phyloP scores from a whole-genome alignment of 2,329 filamentous ascomycete genomes.

The Metarhizium brunneum region DNA sequence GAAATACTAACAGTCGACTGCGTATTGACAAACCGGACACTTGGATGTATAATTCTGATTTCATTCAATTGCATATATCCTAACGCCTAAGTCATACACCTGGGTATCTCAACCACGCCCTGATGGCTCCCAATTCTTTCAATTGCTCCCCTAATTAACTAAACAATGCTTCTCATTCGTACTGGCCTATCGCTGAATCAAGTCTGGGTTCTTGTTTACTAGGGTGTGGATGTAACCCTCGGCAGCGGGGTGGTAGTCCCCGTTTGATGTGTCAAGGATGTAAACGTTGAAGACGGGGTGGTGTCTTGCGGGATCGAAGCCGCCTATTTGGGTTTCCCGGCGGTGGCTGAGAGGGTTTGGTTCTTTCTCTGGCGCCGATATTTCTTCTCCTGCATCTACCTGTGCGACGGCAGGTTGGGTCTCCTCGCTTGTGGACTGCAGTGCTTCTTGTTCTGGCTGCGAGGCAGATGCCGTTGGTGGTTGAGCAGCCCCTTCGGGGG shows the following conservation, averaged over 20 bases:
- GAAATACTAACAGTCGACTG: no score
- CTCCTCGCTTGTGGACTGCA: background rate
- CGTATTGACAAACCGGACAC: no score
- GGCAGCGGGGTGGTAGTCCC: background rate
- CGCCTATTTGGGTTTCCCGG: background rate
- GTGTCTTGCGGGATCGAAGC: slow-evolving; percentile 1
- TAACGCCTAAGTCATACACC: background rate
- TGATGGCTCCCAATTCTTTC: no score
- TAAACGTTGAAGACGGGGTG: slow-evolving; percentile 2
- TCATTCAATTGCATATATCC: background rate
- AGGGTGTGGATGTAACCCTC: slow-evolving; percentile 1
- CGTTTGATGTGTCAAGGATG: background rate
- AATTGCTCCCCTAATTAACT: background rate
- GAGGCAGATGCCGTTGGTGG: background rate
- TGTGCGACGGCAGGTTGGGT: background rate
- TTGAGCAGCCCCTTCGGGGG: background rate
- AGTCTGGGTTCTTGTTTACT: background rate
- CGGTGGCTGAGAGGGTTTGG: background rate
- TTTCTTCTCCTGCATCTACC: background rate
- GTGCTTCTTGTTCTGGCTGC: background rate
- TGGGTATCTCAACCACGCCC: background rate
- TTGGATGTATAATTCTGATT: no score
- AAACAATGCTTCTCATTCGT: background rate
- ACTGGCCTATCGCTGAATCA: background rate
- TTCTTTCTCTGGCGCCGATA: background rate